Base-by-base conservation (phyloP, 768 basidiomycete genomes). In the Mycena capillaripes region DNA sequence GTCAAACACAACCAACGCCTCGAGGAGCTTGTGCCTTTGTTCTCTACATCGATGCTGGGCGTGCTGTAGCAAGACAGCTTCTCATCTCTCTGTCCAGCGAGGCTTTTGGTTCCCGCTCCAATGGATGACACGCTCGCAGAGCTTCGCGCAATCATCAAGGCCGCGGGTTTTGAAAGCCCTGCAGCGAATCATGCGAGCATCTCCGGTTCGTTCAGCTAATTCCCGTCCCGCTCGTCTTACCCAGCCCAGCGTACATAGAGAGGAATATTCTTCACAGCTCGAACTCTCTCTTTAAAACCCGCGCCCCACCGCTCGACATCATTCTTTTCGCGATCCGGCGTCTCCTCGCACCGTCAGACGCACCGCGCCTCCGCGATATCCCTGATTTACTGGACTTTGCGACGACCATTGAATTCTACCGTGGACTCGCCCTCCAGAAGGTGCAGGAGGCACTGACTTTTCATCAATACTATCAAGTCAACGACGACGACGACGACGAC, bases 291-390 rank as follows among this genome's bases (percentile, higher is more conserved):
- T 75, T 75, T 57, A 53, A 61, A 30, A 23, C 21, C 30, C 66
- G 52, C 30, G 70, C 66, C 16, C 74, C 74, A 4, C 74, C 74
- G 36, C 67, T 75, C 50, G 74, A 75, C 44, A 69, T 75, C 62
- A 55, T 75, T 5, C 25, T 71, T 23, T 69, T 52, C 40, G 73
- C 73, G 6, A 50, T 71, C 19, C 61, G 55, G 21, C 19, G 21
- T 3, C 50, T 66, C 21, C 65, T 70, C 23, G 30, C 60, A 3
- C 11, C 46, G 25, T 29, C 46, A 16, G 65, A 8, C 19, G 44
- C 38, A 8, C 53, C 44, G 21, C 36, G 34, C 17, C 42, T n/a
- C 23, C 27, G 34, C 57, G 66, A 65, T 27, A 69, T 71, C 52
- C 70, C 74, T 17, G 74, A 71, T 59, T 19, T 75, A n/a, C 56